Evolutionary conservation across 495 filamentous ascomycete genomes (phyloP), one percentile per base, ranked within the genome.

Genomic region (Trichoderma asperelloides): DNA sequence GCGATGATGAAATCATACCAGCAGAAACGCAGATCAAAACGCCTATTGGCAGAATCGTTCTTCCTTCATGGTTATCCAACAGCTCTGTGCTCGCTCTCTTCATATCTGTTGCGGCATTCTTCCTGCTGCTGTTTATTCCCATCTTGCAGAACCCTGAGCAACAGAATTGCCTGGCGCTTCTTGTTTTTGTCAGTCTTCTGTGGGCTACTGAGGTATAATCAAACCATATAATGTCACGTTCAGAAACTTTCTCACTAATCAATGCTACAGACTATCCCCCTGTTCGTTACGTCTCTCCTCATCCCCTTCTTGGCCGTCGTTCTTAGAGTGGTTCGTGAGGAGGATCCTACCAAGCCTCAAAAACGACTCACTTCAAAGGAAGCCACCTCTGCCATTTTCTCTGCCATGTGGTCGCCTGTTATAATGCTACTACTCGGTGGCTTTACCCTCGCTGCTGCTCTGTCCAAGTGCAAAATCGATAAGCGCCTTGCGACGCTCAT

Each of bases 341-440:
- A 93, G 39, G 82, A 85, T 7, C 64, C 64, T 1, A 65, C 15
- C 64, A 86, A 85, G 72, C 89, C 89, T 0, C 80, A 93, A 71
- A 70, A 77, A 37, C 87, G 94, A 39, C 80, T 98, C 18, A 82
- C 82, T 27, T 83, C 91, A 1, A 90, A 91, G 70, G 82, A 85
- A 30, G 92, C 95, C 6, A 89, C 92, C 0, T 82, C 82, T 64
- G 92, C 89, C 72, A 87, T 97, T 43, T 97, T 98, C 71, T 80
- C 91, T 37, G 88, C 95, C 23, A 99, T 99, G 95, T 99, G 95
- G 95, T 97, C 93, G 12, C 93, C 96, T 0, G 95, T 98, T 40
- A 99, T 99, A 69, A 98, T 98, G 96, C 85, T 99, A 15, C 85
- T 99, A 25, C 87, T 99, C 23, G 95, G 95, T 70, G 95, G 95